phyloP scores from a whole-genome alignment of 2,329 filamentous ascomycete genomes.

The Bipolaris bicolor region DNA sequence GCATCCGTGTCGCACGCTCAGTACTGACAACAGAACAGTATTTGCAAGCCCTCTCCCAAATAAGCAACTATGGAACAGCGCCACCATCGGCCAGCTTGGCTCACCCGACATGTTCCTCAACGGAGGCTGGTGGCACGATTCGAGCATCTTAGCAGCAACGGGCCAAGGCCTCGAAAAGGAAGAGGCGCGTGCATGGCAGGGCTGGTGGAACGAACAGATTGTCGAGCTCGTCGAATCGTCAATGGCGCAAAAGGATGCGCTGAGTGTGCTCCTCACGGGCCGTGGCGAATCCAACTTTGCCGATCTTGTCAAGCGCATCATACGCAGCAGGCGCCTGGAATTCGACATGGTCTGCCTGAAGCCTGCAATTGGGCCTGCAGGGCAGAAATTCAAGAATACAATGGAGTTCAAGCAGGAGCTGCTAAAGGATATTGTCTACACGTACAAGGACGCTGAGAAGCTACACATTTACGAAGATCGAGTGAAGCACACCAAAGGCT shows the following conservation, averaged over 20 bases:
- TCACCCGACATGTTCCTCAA: constrained; percentile 77
- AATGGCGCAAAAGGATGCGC: constrained; percentile 80
- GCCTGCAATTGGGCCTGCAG: constrained; percentile 79
- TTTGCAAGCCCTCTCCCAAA: constrained; percentile 93
- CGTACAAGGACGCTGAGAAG: constrained; percentile 82
- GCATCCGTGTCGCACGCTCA: constrained; percentile 6
- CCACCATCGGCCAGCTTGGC: constrained; percentile 77
- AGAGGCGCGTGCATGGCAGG: constrained; percentile 82
- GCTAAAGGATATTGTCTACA: constrained; percentile 79
- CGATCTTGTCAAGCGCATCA: constrained; percentile 81
- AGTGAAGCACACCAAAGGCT: constrained; percentile 73
- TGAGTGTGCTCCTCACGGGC: constrained; percentile 87
- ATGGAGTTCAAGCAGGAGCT: constrained; percentile 93
- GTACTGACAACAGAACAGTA: constrained; percentile 58
- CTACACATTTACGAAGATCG: constrained; percentile 73
- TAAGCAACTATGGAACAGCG: constrained; percentile 80
- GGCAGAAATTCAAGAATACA: constrained; percentile 78
- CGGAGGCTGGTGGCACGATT: constrained; percentile 98
- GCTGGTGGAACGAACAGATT: constrained; percentile 97
- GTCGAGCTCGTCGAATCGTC: constrained; percentile 78
- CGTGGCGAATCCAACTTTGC: constrained; percentile 78
- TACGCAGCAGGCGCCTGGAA: constrained; percentile 74
- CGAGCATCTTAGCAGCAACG: constrained; percentile 81
- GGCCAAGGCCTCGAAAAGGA: constrained; percentile 83
- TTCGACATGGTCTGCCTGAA: constrained; percentile 92